Percentiles rank a stretch among this genome's conserved stretches.
Evolutionary conservation across 192 early-diverging fungal species (phyloP).

Genomic region (Pilaira anomala): DNA sequence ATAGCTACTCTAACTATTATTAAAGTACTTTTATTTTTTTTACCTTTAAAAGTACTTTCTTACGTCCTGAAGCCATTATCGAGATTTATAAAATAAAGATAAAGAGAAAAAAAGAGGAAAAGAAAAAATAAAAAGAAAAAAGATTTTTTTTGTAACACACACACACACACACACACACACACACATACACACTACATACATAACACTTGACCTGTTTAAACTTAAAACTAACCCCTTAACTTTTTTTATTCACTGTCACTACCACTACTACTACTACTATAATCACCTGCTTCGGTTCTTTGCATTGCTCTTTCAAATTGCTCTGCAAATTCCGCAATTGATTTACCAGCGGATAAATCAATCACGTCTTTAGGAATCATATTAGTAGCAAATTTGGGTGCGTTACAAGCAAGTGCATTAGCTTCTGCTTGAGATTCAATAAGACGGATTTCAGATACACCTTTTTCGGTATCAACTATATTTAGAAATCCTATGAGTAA

Average conservation of each 20-base stretch:
- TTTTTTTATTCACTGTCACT: neutral
- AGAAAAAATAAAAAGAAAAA: neutral
- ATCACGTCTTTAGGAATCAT: conserved; percentile 70
- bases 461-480: neutral
- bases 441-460: conserved; percentile 36
- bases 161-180: too few relatives aligned
- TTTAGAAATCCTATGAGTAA: neutral
- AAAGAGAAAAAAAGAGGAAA: neutral
- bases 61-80: conserved; percentile 27
- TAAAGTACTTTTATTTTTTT: neutral
- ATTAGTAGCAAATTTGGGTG: conserved; percentile 62
- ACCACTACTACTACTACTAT: neutral
- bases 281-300: neutral
- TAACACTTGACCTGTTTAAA: too few relatives aligned
- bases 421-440: conserved; percentile 43
- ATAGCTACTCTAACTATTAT: neutral
- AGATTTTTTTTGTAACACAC: too few relatives aligned
- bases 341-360: conserved; percentile 67
- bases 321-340: conserved; percentile 70
- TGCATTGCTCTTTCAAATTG: conserved; percentile 48
- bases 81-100: neutral
- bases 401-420: conserved; percentile 16
- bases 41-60: conserved; percentile 60
- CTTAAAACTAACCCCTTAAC: too few relatives aligned
- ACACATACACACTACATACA: too few relatives aligned